Evolutionary conservation across 345 rosid species (phyloP).

Genomic region (Excoecaria agallocha): DNA sequence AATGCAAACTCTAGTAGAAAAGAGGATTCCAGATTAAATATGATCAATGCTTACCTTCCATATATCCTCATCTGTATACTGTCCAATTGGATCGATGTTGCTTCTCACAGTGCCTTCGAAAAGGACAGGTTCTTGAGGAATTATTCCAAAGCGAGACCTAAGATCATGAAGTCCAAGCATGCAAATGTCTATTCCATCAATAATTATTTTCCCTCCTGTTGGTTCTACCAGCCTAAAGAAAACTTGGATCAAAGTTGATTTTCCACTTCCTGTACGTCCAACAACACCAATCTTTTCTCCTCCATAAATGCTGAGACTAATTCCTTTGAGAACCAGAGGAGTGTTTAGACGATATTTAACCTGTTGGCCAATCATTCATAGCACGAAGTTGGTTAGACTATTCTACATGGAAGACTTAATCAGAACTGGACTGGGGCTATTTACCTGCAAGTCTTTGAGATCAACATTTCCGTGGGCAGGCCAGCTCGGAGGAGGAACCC

Average conservation of each 20-base stretch:
- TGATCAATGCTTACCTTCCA: slow-evolving; percentile 60
- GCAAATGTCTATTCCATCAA: slow-evolving; percentile 80
- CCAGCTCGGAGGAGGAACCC: slow-evolving; percentile 70
- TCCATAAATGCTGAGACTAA: slow-evolving; percentile 65
- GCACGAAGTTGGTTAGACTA: neutral
- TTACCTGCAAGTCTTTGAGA: slow-evolving; percentile 77
- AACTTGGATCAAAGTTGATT: slow-evolving; percentile 87
- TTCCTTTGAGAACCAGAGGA: slow-evolving; percentile 84
- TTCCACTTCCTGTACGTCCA: slow-evolving; percentile 96
- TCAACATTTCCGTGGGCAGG: slow-evolving; percentile 69
- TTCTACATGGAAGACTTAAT: neutral
- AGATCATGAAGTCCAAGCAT: slow-evolving; percentile 83
- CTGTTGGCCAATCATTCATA: slow-evolving; percentile 35
- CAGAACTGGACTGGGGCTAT: neutral
- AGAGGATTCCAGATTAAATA: too few relatives aligned
- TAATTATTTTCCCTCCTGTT: slow-evolving; percentile 65
- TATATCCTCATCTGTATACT: slow-evolving; percentile 75
- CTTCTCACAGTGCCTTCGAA: slow-evolving; percentile 96
- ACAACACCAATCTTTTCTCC: slow-evolving; percentile 92
- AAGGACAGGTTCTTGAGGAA: slow-evolving; percentile 95
- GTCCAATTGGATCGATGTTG: slow-evolving; percentile 82
- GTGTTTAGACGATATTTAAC: slow-evolving; percentile 86
- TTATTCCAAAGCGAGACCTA: slow-evolving; percentile 88
- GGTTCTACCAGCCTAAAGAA: slow-evolving; percentile 92
- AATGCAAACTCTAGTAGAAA: neutral